Evolutionary conservation across 2,329 filamentous ascomycete genomes (phyloP), one percentile per base, ranked within the genome.

Genomic region (Lecanicillium sp.): DNA sequence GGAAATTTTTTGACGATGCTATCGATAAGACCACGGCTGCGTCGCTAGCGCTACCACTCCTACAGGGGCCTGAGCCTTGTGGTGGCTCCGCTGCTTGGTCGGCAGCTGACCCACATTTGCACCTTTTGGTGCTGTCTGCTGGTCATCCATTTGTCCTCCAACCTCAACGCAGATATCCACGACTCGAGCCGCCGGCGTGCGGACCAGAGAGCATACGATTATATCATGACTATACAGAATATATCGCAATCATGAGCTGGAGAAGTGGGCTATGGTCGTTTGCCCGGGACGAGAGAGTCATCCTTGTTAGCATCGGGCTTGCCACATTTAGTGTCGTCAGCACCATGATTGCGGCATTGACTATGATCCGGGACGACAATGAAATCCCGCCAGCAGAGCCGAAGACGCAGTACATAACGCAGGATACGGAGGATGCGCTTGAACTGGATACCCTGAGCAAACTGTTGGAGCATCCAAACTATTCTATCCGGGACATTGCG

Each of bases 371-470:
- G 47, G 68, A 78, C 49, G 69, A 80, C 38, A 81, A 81, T 46
- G 72, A 80, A 57, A 75, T 92, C 52, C 77, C 77, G 43, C 72
- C 77, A 27, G 55, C 66, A 28, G 74, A 79, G 43, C 78, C 78
- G 27, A 81, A 82, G 55, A 76, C 82, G 36, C 76, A 81, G 48
- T 84, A 85, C 55, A 84, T 87, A 46, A 84, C 79, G 12, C 80
- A 87, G 56, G 78, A 83, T 17, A 85, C 81, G 3, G 83, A 88
- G 52, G 82, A 87, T 53, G 74, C 81, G 3, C 66, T 88, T 30
- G 74, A 79, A 42, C 54, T 79, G 10, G 68, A 72, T 30, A 88
- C 84, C 0, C 66, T 89, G 9, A 68, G 79, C 37, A 82, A 77
- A 46, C 69, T 89, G 4, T 65, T 84, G 11, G 68, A 73, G 37